Evolutionary conservation across 805 yeast genomes (phyloP).

Genomic region (Kodamaea neixiangensis): DNA sequence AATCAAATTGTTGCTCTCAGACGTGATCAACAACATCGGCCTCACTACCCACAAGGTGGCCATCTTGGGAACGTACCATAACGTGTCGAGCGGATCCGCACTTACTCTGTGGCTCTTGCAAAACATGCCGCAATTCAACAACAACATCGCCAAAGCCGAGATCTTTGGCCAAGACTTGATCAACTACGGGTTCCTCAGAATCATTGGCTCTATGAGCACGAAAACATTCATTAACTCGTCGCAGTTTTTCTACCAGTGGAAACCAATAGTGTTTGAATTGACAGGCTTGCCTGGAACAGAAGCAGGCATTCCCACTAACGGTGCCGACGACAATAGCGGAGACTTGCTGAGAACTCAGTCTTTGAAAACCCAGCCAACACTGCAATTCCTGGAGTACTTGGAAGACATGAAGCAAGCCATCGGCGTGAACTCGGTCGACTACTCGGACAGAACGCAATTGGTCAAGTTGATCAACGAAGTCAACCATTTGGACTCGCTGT

Average conservation of each 20-base stretch:
- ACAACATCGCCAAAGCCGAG: slow-evolving; percentile 63
- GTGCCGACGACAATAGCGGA: slow-evolving; percentile 13
- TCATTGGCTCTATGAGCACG: slow-evolving; percentile 58
- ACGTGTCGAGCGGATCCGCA: slow-evolving; percentile 60
- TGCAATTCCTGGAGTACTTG: slow-evolving; percentile 27
- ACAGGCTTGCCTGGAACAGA: slow-evolving; percentile 23
- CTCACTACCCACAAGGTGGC: slow-evolving; percentile 60
- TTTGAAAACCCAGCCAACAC: slow-evolving; percentile 1
- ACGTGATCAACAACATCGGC: slow-evolving; percentile 48
- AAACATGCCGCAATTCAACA: slow-evolving; percentile 42
- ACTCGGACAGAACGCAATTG: slow-evolving; percentile 52
- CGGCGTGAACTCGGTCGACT: slow-evolving; percentile 44
- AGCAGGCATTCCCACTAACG: slow-evolving; percentile 8
- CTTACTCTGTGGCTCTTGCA: slow-evolving; percentile 61
- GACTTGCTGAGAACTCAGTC: slow-evolving; percentile 7
- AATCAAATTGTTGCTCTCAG: slow-evolving; percentile 37
- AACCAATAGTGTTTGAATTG: slow-evolving; percentile 60
- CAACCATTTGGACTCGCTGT: slow-evolving; percentile 50
- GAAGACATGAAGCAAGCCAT: slow-evolving; percentile 49
- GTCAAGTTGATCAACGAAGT: slow-evolving; percentile 59
- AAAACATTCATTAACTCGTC: slow-evolving; percentile 70
- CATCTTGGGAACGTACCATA: slow-evolving; percentile 65
- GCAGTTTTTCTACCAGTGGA: slow-evolving; percentile 80
- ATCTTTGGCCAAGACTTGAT: slow-evolving; percentile 72
- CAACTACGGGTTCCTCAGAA: slow-evolving; percentile 57